phyloP scores from a whole-genome alignment of 768 basidiomycete species.

The Vararia minispora region DNA sequence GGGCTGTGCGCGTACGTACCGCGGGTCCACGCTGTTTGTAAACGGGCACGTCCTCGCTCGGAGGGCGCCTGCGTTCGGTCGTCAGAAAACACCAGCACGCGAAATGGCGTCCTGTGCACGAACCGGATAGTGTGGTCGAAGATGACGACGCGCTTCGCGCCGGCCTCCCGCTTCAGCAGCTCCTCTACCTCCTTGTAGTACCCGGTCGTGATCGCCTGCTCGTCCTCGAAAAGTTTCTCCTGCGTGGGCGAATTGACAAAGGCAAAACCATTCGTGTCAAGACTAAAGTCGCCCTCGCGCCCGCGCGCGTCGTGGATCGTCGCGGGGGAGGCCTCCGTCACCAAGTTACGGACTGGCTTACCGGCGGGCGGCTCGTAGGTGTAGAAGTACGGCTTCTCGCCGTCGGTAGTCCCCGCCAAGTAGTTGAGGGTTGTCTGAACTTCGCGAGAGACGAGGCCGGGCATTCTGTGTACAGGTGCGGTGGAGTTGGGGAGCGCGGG shows the following conservation, averaged over 20 bases:
- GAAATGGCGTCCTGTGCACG: too few species aligned
- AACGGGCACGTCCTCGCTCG: conserved; percentile 2
- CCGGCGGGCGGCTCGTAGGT: conserved; percentile 20
- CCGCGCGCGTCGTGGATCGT: conserved; percentile 23
- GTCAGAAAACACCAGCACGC: too few species aligned
- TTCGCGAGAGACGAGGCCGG: conserved; percentile 23
- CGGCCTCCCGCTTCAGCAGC: conserved; percentile 27
- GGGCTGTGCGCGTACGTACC: conserved; percentile 15
- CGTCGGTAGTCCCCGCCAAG: conserved; percentile 15
- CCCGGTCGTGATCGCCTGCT: conserved; percentile 23
- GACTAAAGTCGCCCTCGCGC: conserved; percentile 18
- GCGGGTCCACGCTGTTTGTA: conserved; percentile 23
- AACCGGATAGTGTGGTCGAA: conserved; percentile 35
- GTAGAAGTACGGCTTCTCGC: conserved; percentile 25
- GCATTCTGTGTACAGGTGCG: too few species aligned
- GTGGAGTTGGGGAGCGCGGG: too few species aligned
- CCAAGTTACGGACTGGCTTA: conserved; percentile 21
- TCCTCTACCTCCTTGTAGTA: conserved; percentile 34
- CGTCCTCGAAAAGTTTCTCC: conserved; percentile 30
- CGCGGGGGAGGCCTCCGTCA: conserved; percentile 17
- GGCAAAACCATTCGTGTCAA: conserved; percentile 36
- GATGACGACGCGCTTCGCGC: conserved; percentile 29
- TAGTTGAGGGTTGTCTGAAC: conserved; percentile 30
- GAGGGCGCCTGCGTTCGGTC: too few species aligned
- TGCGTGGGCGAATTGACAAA: conserved; percentile 22